Conservation (phyloP, 2,329 filamentous ascomycete genomes). For the Colletotrichum musae region DNA sequence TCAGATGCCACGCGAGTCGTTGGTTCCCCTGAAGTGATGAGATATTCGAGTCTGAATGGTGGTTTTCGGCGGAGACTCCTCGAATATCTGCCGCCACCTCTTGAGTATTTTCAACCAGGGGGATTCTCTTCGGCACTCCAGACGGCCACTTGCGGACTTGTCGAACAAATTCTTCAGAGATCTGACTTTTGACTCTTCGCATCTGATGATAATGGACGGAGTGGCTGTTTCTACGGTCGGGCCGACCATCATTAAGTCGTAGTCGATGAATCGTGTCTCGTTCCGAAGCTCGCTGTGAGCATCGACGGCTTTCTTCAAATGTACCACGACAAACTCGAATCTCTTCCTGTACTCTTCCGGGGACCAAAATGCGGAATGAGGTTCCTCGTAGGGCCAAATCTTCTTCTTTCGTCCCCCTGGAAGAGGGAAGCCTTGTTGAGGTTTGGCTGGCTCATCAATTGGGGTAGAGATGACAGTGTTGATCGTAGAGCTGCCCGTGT, state of each 20-base stretch:
- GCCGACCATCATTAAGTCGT: background rate
- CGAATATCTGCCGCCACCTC: too few species aligned
- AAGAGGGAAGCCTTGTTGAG: background rate
- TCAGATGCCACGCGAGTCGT: too few species aligned
- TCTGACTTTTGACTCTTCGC: background rate
- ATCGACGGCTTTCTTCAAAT: slow-evolving; percentile 1
- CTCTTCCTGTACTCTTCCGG: background rate
- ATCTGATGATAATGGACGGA: slow-evolving; percentile 3
- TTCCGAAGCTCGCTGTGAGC: background rate
- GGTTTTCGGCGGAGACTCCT: too few species aligned
- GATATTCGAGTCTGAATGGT: too few species aligned
- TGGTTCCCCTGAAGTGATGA: too few species aligned
- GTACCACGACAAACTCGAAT: background rate
- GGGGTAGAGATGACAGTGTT: background rate
- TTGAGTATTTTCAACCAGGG: too few species aligned
- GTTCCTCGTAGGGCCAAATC: background rate
- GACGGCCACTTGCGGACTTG: background rate
- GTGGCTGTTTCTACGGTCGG: background rate
- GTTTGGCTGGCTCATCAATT: background rate
- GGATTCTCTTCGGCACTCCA: too few species aligned
- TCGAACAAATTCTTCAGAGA: background rate
- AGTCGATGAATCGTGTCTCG: slow-evolving; percentile 2
- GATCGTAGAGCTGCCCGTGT: too few species aligned
- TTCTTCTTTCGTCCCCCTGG: background rate
- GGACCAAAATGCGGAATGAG: background rate